Conservation (phyloP, 768 basidiomycete genomes). For the Trametes meyenii region DNA sequence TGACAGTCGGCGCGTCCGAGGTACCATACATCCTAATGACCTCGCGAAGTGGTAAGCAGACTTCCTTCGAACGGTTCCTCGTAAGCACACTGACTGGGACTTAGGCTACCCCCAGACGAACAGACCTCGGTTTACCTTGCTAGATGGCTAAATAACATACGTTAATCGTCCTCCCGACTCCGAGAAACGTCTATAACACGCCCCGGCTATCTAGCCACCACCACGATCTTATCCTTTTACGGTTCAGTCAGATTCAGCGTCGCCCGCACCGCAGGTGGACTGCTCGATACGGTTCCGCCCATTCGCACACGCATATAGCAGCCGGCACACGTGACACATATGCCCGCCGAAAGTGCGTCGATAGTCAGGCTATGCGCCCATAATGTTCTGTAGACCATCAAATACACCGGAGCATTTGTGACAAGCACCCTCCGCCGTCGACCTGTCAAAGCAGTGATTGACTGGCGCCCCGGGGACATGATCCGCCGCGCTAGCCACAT, state of each 20-base stretch:
- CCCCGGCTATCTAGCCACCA: slow-evolving; percentile 8
- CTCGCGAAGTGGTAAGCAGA: no score
- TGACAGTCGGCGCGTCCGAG: no score
- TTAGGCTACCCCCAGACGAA: no score
- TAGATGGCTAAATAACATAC: background rate
- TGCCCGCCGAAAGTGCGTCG: background rate
- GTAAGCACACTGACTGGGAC: no score
- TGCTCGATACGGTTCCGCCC: slow-evolving; percentile 1
- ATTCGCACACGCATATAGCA: background rate
- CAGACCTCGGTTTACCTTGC: background rate
- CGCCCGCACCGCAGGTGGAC: background rate
- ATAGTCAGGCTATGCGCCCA: slow-evolving; percentile 4
- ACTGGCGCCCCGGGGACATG: background rate
- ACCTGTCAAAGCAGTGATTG: background rate
- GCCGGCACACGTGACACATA: background rate
- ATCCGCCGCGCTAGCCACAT: slow-evolving; percentile 4
- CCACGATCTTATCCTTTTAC: background rate
- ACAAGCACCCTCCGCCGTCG: background rate
- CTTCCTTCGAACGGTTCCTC: no score
- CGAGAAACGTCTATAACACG: slow-evolving; percentile 1
- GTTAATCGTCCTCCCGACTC: background rate
- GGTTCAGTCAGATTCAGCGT: background rate
- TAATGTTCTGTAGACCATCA: background rate
- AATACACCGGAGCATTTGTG: background rate
- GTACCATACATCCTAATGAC: no score